Base-by-base conservation (phyloP, 1,284 basidiomycete species). In the Trametes sp. region DNA sequence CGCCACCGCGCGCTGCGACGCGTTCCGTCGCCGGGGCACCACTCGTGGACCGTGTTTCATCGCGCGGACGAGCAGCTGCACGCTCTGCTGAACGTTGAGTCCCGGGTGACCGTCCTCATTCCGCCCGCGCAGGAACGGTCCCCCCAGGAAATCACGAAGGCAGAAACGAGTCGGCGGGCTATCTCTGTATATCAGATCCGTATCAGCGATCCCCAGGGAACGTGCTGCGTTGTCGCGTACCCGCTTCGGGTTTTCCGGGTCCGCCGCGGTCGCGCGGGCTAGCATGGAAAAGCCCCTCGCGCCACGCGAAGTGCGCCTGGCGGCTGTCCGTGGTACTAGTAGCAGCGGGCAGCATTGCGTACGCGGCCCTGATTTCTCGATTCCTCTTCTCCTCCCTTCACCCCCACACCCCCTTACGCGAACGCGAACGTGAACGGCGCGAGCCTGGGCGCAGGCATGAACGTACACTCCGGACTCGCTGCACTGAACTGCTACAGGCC, bases 181-280 rank as follows among this genome's bases (percentile, higher is more conserved):
- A 51, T n/a, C n/a, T n/a, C n/a, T n/a, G n/a, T n/a, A n/a, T n/a
- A n/a, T 51, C 50, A 51, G 31, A 51, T 51, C 31, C 50, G 50
- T 38, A 51, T 51, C 50, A 51, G 50, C 19, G 31, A 51, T 51
- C 33, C 50, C 10, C 26, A 49, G 48, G 48, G n/a, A 49, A 49
- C 48, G 48, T 51, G 50, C 31, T 29, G 33, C 33, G 50, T 49
- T 16, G 28, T 51, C 26, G 28, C 28, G 48, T 19, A 21, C 29
- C 28, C 48, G 48, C 28, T 19, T 13, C 35, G 33, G n/a, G 21
- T 5, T 36, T 51, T 50, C 49, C 31, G 49, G 49, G 29, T 50
- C 50, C 50, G 50, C 33, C 33, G 33, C 31, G 21, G 11, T 24
- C 50, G 33, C 21, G 19, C 21, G 21, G 29, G 33, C 33, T 31